Evolutionary conservation across 192 early-diverging fungal species (phyloP), one percentile per base, ranked within the genome.

Genomic region (Gryganskiella cystojenkinii): DNA sequence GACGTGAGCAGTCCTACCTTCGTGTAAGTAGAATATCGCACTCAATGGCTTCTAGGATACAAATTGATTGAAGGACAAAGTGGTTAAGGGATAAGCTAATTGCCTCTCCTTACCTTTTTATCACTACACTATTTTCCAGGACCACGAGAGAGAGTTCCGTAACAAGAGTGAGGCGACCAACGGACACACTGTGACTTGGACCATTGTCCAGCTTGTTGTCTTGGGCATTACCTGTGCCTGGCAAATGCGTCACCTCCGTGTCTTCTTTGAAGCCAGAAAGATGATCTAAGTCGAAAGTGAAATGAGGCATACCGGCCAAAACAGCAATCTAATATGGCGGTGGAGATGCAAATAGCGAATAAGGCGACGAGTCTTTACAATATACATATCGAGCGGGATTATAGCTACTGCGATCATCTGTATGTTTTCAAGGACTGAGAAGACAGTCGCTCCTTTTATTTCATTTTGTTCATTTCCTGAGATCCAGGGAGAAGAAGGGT

Each of bases 191-290:
- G 88, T 96, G 1, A 89, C 86, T 81, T 98, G 95, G 92, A 95
- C 94, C 9, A 80, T 99, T 54, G 82, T 92, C 17, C 98, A 99
- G 79, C 63, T 98, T 28, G 63, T 87, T 37, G 86, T 98, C 27
- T 83, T 98, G 31, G 92, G 86, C 24, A 82, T 85, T 24, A 88
- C 88, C 17, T 92, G 91, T 81, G 85, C 89, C 57, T 96, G 96
- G 95, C 95, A 98, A 82, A 89, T 96, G 79, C 88, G 90, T 22
- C 92, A 95, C 72, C 86, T 96, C 70, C 90, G 91, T 62, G 75
- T 85, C 61, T 98, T 98, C 89, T 95, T 98, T 79, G 89, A 92
- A 49, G 85, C 93, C 71, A 95, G 96, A 84, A 98, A 98, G 82
- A 88, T 98, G 43, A 93, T 93, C 64, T 93, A 87, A 82, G n/a